Evolutionary conservation across 1,284 basidiomycete species (phyloP), one percentile per base, ranked within the genome.

Genomic region (Cutaneotrichosporon cyanovorans): DNA sequence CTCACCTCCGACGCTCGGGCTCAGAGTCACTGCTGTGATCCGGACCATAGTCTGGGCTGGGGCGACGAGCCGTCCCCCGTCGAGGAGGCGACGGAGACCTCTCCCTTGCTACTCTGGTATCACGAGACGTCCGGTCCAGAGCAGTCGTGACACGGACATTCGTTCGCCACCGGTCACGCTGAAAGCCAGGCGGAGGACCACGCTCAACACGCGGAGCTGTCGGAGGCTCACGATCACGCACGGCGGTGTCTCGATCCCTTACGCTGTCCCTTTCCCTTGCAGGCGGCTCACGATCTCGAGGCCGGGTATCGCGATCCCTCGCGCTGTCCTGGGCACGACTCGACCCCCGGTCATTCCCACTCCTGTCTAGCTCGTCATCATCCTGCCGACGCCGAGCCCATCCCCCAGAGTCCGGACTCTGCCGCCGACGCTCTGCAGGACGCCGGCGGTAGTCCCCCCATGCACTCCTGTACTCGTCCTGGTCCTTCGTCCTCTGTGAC

Each of bases 1-100:
- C 47, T 19, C 23, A 44, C 42, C 37, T 41, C 20, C 30, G 34
- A 12, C 22, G 22, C n/a, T 50, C 49, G 23, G 44, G 39, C 25
- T 50, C 48, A 2, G 39, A 38, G 40, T 37, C 41, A 11, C 33
- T 43, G 11, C 38, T 16, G 15, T 38, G 22, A 6, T 32, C 35
- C 2, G 35, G n/a, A 12, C 35, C 35, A 15, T 44, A 44, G 11
- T 37, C 42, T 6, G 42, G 33, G 20, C 40, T 43, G 4, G 45
- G 19, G 9, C 45, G 45, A 12, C 48, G 40, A 6, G 12, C 25
- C 3, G 21, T 18, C 2, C 20, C 18, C 20, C 43, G 30, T 12
- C 14, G 18, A 8, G 28, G 30, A n/a, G 48, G 35, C 25, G 42
- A 37, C 18, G 42, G 42, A 4, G 42, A 43, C 18, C 32, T 21